These are phyloP conservation scores for Russula dissimulans DNA, from an alignment of 768 basidiomycete species.

Conservation along the genomic window DNA sequence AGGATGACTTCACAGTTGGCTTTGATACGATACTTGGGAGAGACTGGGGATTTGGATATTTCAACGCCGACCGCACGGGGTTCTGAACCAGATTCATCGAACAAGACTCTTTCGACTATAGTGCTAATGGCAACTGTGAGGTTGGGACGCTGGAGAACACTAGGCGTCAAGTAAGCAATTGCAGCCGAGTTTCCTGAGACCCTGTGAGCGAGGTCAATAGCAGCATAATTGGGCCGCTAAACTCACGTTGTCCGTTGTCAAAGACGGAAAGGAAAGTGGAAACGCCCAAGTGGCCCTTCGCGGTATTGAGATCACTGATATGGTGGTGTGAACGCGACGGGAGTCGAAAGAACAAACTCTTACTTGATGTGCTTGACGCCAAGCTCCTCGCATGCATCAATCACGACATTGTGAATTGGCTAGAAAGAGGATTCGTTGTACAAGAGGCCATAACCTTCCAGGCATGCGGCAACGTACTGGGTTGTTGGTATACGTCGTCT, in stretches of 20 bases:
- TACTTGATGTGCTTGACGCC: slow-evolving; percentile 13
- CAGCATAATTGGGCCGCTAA: background rate
- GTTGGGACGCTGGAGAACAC: slow-evolving; percentile 25
- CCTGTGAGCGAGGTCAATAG: background rate
- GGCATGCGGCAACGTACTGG: background rate
- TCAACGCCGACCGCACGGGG: slow-evolving; percentile 14
- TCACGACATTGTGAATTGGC: slow-evolving; percentile 12
- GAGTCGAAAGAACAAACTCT: background rate
- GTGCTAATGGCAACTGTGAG: slow-evolving; percentile 15
- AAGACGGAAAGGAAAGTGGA: slow-evolving; percentile 9
- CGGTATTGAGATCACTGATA: slow-evolving; percentile 16
- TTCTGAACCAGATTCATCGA: slow-evolving; percentile 10
- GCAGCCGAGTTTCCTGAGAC: slow-evolving; percentile 11
- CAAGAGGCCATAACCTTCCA: too few relatives aligned
- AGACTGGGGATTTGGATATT: slow-evolving; percentile 1
- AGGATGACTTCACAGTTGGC: slow-evolving; percentile 22
- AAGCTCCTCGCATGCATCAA: slow-evolving; percentile 12
- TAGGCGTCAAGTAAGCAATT: slow-evolving; percentile 13
- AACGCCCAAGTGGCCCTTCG: slow-evolving; percentile 6
- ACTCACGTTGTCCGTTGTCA: slow-evolving; percentile 13
- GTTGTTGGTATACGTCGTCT: background rate
- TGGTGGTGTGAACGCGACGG: background rate
- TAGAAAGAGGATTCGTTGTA: background rate
- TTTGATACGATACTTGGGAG: slow-evolving; percentile 4
- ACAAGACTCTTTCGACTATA: slow-evolving; percentile 9